phyloP scores from a whole-genome alignment of 139 green algal species.

The Chlamydomonas sp. region DNA sequence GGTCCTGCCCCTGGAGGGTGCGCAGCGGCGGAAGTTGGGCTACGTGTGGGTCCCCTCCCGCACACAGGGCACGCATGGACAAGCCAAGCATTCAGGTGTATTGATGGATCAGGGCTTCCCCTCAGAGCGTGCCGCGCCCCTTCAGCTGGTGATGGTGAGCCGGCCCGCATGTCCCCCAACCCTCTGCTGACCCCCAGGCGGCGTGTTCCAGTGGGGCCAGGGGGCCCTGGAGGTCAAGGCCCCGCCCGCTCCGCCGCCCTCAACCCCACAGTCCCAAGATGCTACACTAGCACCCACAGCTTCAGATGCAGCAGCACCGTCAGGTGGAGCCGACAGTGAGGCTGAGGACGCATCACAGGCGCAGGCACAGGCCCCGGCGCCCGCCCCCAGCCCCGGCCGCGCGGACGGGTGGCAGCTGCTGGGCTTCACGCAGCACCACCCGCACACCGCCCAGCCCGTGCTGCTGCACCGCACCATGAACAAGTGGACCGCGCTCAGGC shows the following conservation, averaged over 20 bases:
- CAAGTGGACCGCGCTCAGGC: constrained; percentile 32
- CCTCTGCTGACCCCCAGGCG: neutral
- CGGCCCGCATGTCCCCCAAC: neutral
- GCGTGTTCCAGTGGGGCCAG: constrained; percentile 25
- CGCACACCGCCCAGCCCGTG: constrained; percentile 19
- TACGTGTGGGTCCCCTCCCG: no score
- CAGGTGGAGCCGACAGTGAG: no score
- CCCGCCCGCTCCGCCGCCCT: neutral
- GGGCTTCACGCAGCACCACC: constrained; percentile 55
- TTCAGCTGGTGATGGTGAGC: neutral
- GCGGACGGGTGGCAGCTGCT: constrained; percentile 51
- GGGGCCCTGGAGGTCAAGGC: constrained; percentile 11
- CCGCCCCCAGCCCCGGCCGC: neutral
- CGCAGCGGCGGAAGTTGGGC: no score
- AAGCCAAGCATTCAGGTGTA: no score
- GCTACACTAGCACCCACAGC: no score
- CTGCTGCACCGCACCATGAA: constrained; percentile 63
- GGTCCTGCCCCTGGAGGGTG: neutral
- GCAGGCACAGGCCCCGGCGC: neutral
- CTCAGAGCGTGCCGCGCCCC: no score
- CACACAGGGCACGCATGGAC: no score
- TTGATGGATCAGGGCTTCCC: no score
- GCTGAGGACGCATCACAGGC: no score
- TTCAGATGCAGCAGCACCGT: no score
- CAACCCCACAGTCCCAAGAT: no score